Evolutionary conservation across 257 asterid genomes (phyloP).

Genomic region (Primulina tabacum): DNA sequence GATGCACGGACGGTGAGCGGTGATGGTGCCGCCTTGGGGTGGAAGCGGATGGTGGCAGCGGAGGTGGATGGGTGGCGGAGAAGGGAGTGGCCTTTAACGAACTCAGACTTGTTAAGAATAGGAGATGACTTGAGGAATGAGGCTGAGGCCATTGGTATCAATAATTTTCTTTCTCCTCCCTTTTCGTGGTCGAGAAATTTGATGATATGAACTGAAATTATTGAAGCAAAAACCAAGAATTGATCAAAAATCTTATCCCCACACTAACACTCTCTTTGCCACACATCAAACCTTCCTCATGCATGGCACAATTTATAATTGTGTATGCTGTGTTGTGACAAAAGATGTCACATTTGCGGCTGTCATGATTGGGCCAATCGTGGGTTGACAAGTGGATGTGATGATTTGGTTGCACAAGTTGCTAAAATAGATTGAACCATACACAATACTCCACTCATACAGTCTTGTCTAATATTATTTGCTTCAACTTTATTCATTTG

Average conservation of each 20-base stretch:
- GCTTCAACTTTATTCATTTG: background rate
- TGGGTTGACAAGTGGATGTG: slow-evolving; percentile 33
- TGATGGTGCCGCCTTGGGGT: slow-evolving; percentile 32
- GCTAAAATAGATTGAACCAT: slow-evolving; percentile 36
- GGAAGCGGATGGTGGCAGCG: background rate
- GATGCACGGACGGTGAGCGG: slow-evolving; percentile 62
- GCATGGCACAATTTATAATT: slow-evolving; percentile 35
- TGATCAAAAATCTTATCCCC: slow-evolving; percentile 50
- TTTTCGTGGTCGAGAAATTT: background rate
- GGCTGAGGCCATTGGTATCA: slow-evolving; percentile 69
- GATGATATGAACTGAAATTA: slow-evolving; percentile 8
- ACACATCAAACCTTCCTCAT: slow-evolving; percentile 29
- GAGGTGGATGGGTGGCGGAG: slow-evolving; percentile 64
- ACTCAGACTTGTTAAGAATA: slow-evolving; percentile 74
- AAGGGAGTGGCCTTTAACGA: slow-evolving; percentile 61
- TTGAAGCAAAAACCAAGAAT: slow-evolving; percentile 20
- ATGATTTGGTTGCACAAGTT: slow-evolving; percentile 34
- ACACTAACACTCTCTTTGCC: slow-evolving; percentile 43
- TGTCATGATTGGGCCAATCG: slow-evolving; percentile 51
- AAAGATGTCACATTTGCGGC: slow-evolving; percentile 73
- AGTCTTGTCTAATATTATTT: background rate
- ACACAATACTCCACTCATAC: slow-evolving; percentile 1
- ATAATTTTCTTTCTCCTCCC: background rate
- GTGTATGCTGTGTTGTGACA: slow-evolving; percentile 16
- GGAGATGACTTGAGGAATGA: slow-evolving; percentile 80